These are phyloP conservation scores for Schizophyllum commune DNA, from an alignment of 1,284 basidiomycete species.

Conservation along the genomic window DNA sequence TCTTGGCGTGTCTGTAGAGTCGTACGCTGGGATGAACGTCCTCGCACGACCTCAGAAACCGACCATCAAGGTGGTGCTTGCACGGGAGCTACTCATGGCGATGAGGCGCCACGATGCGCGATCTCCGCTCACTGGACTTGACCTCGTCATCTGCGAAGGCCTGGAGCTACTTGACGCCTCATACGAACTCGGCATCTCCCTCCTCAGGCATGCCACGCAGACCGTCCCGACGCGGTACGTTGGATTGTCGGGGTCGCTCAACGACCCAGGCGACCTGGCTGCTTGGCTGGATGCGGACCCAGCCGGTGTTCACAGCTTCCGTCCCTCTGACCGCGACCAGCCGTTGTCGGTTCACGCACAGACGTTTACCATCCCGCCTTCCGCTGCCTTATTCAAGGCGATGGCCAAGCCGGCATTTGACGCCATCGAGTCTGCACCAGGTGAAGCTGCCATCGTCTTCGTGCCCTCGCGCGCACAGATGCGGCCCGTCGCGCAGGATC, in stretches of 20 bases:
- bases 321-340: conserved; percentile 78
- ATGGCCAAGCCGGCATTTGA: conserved; percentile 90
- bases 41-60: conserved; percentile 27
- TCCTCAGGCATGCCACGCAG: conserved; percentile 59
- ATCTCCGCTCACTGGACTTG: conserved; percentile 35
- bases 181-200: conserved; percentile 80
- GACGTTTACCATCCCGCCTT: conserved; percentile 84
- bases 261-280: conserved; percentile 76
- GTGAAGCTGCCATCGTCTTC: conserved; percentile 73
- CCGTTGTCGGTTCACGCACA: conserved; percentile 65
- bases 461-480: conserved; percentile 86
- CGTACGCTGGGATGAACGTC: conserved; percentile 24
- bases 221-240: conserved; percentile 64
- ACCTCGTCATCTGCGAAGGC: conserved; percentile 77
- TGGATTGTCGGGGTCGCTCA: conserved; percentile 73
- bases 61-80: conserved; percentile 48
- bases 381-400: conserved; percentile 80
- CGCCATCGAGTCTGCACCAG: conserved; percentile 40
- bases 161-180: conserved; percentile 77
- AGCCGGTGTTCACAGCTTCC: conserved; percentile 69
- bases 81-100: conserved; percentile 38
- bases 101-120: conserved; percentile 26
- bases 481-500: conserved; percentile 68
- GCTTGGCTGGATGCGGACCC: conserved; percentile 77
- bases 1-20: conserved; percentile 38